A percentile compares a stretch with the other conserved stretches of the same genome.
Conservation (phyloP, 2,329 filamentous ascomycete species). For the Elsinoe australis region DNA sequence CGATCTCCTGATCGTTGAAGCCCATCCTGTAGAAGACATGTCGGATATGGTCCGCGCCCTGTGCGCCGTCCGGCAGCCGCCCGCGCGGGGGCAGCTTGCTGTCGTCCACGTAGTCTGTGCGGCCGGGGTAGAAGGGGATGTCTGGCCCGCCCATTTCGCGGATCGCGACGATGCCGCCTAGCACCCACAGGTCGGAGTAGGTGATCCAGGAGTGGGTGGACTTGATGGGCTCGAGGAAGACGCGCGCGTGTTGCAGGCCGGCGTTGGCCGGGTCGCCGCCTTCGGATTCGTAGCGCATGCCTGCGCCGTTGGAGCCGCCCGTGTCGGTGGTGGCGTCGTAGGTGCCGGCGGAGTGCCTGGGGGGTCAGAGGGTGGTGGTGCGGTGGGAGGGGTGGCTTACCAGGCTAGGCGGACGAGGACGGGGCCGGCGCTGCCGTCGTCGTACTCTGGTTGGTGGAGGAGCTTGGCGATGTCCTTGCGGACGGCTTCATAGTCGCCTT, state of each 20-base stretch:
- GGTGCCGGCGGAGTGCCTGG: conserved; percentile 56
- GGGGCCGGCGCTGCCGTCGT: conserved; percentile 57
- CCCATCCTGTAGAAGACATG: conserved; percentile 54
- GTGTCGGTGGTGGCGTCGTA: conserved; percentile 54
- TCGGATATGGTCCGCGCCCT: conserved; percentile 49
- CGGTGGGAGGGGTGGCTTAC: conserved; percentile 32
- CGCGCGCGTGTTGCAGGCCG: conserved; percentile 55
- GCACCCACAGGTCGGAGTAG: conserved; percentile 58
- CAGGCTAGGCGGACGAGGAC: conserved; percentile 58
- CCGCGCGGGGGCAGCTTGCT: conserved; percentile 52
- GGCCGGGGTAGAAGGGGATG: conserved; percentile 50
- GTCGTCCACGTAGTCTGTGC: conserved; percentile 57
- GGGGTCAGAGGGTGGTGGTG: background rate
- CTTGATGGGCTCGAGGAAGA: conserved; percentile 58
- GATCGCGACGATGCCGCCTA: conserved; percentile 53
- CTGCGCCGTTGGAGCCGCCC: conserved; percentile 57
- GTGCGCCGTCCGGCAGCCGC: conserved; percentile 47
- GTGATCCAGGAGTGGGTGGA: conserved; percentile 54
- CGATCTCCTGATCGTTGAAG: conserved; percentile 54
- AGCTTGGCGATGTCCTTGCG: conserved; percentile 23
- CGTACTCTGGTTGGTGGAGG: conserved; percentile 50
- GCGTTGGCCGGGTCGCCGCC: conserved; percentile 59
- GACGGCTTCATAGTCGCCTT: conserved; percentile 23
- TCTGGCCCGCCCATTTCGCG: conserved; percentile 53
- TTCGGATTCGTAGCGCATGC: conserved; percentile 58